phyloP scores from a whole-genome alignment of 768 basidiomycete genomes.

The Termitomyces sp. region DNA sequence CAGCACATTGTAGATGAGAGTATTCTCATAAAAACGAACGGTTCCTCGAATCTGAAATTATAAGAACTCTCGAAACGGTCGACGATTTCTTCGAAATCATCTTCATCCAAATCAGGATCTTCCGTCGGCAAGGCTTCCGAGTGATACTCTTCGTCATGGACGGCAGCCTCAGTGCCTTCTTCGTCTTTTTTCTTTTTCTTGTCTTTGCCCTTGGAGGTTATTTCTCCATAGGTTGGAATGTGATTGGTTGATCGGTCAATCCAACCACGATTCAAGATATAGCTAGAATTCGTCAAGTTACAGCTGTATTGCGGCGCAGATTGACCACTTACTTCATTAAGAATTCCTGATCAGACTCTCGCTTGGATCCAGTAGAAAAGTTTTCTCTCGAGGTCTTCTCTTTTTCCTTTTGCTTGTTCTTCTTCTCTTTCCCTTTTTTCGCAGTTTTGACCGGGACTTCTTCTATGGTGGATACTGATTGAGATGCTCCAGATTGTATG shows the following conservation, averaged over 20 bases:
- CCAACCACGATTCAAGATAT: constrained; percentile 97
- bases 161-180: constrained; percentile 15
- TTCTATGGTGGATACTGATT: constrained; percentile 3
- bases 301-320: neutral
- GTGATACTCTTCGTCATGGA: constrained; percentile 15
- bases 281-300: constrained; percentile 42
- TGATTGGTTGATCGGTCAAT: constrained; percentile 72
- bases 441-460: constrained; percentile 22
- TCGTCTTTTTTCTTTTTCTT: constrained; percentile 25
- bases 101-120: constrained; percentile 41
- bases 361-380: constrained; percentile 33
- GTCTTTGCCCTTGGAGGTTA: constrained; percentile 40
- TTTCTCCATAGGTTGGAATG: constrained; percentile 82
- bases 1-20: neutral
- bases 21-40: constrained; percentile 44
- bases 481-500: constrained; percentile 33
- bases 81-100: constrained; percentile 84
- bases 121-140: constrained; percentile 17
- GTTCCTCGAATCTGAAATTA: constrained; percentile 97
- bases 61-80: constrained; percentile 95
- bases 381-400: constrained; percentile 22
- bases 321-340: constrained; percentile 68
- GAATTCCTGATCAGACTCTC: constrained; percentile 79
- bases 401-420: constrained; percentile 28
- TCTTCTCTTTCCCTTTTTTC: constrained; percentile 43